phyloP scores from a whole-genome alignment of 2,329 filamentous ascomycete genomes.

The Trichothecium sympodiale region DNA sequence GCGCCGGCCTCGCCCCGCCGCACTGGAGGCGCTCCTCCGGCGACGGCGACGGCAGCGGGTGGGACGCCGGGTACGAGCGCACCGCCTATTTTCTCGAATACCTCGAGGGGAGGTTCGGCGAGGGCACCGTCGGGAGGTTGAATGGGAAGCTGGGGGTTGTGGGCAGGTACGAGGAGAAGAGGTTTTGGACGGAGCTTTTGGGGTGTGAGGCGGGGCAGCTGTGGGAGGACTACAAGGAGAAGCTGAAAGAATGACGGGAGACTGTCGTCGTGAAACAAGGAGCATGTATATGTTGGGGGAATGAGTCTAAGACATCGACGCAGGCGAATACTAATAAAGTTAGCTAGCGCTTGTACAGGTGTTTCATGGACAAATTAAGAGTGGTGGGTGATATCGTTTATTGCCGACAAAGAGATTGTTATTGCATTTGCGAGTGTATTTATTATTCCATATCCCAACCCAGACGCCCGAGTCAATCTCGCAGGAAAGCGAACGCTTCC shows the following conservation, averaged over 20 bases:
- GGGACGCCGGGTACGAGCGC: slow-evolving; percentile 83
- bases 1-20: slow-evolving; percentile 60
- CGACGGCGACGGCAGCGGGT: slow-evolving; percentile 34
- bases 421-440: too few species aligned
- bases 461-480: too few species aligned
- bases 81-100: slow-evolving; percentile 89
- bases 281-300: not conserved
- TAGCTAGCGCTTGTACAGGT: too few species aligned
- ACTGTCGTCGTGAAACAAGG: not conserved
- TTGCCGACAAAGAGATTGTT: too few species aligned
- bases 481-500: too few species aligned
- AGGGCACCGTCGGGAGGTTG: slow-evolving; percentile 47
- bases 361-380: too few species aligned
- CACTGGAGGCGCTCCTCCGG: slow-evolving; percentile 61
- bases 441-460: too few species aligned
- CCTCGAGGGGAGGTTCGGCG: slow-evolving; percentile 57
- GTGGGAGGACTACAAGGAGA: slow-evolving; percentile 59
- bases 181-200: slow-evolving; percentile 59
- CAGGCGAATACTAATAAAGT: too few species aligned
- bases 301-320: not conserved
- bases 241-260: slow-evolving; percentile 7
- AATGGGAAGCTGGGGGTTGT: slow-evolving; percentile 53
- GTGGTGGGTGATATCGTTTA: too few species aligned
- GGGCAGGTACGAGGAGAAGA: slow-evolving; percentile 51
- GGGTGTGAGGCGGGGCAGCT: slow-evolving; percentile 55